These are phyloP conservation scores for Pestalotiopsis sp. DNA, from an alignment of 2,329 filamentous ascomycete genomes.

Conservation along the genomic window DNA sequence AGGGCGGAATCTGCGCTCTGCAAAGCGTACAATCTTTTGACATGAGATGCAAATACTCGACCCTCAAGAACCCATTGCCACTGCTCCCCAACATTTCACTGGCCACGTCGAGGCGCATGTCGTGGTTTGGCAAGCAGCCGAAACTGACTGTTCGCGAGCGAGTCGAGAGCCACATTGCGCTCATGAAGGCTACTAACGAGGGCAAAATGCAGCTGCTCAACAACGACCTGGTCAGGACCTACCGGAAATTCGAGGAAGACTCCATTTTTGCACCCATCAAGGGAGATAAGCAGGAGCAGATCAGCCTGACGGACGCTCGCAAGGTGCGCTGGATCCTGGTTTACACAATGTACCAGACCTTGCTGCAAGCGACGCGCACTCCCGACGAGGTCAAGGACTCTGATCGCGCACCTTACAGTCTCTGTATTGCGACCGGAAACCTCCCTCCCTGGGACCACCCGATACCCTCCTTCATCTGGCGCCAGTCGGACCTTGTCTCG, in stretches of 20 bases:
- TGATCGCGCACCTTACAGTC: constrained; percentile 58
- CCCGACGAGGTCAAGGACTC: constrained; percentile 64
- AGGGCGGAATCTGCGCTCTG: constrained; percentile 70
- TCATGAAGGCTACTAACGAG: constrained; percentile 54
- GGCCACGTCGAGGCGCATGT: constrained; percentile 32
- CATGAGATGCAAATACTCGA: constrained; percentile 55
- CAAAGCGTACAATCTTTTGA: constrained; percentile 73
- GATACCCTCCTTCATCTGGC: constrained; percentile 28
- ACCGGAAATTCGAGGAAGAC: constrained; percentile 70
- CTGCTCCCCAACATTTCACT: constrained; percentile 56
- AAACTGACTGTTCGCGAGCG: constrained; percentile 51
- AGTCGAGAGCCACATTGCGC: constrained; percentile 53
- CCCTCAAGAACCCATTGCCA: constrained; percentile 68
- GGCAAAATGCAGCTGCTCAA: constrained; percentile 36
- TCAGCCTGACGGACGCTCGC: constrained; percentile 67
- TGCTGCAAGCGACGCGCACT: constrained; percentile 63
- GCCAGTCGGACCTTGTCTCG: constrained; percentile 29
- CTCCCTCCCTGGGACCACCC: constrained; percentile 48
- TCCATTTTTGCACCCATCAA: constrained; percentile 51
- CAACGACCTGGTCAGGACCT: constrained; percentile 68
- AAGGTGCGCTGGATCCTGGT: constrained; percentile 80
- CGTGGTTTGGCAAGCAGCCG: constrained; percentile 44
- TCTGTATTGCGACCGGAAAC: constrained; percentile 44
- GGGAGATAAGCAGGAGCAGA: constrained; percentile 57
- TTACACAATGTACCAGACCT: constrained; percentile 73